Conservation (phyloP, 2,329 filamentous ascomycete species). For the Diplodia intermedia region DNA sequence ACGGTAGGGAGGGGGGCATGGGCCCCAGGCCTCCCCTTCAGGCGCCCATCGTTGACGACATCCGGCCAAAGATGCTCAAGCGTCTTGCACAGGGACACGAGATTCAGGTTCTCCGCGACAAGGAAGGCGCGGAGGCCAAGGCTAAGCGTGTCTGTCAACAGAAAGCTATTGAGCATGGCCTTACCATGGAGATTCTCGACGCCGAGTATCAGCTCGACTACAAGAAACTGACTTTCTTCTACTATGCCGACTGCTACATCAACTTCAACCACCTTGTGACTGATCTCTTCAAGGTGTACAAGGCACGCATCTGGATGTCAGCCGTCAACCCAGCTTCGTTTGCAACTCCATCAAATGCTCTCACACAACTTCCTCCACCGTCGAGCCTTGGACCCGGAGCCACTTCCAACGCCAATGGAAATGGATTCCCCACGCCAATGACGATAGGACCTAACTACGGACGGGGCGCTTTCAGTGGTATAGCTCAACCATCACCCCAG, state of each 20-base stretch:
- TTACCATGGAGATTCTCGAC: conserved; percentile 98
- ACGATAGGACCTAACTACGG: conserved; percentile 28
- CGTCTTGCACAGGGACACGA: conserved; percentile 91
- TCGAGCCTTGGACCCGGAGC: conserved; percentile 50
- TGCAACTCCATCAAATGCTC: conserved; percentile 39
- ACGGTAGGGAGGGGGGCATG: conserved; percentile 78
- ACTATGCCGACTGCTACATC: conserved; percentile 97
- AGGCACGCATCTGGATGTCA: conserved; percentile 99
- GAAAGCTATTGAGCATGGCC: conserved; percentile 90
- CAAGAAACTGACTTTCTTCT: conserved; percentile 99
- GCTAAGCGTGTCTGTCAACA: conserved; percentile 96
- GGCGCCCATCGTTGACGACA: conserved; percentile 58
- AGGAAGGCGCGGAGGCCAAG: conserved; percentile 97
- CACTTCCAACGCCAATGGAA: conserved; percentile 38
- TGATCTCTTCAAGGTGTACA: conserved; percentile 98
- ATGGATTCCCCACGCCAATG: conserved; percentile 17
- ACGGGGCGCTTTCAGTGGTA: conserved; percentile 30
- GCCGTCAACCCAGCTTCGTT: conserved; percentile 98
- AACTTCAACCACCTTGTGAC: conserved; percentile 98
- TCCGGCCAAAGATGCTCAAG: conserved; percentile 97
- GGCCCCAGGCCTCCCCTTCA: conserved; percentile 68
- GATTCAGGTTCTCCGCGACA: conserved; percentile 85
- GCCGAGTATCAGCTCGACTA: conserved; percentile 99
- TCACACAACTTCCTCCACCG: conserved; percentile 45
- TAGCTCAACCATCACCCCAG: neutral